Base-by-base conservation (phyloP, 1,284 basidiomycete genomes). In the Quambalaria eucalypti region DNA sequence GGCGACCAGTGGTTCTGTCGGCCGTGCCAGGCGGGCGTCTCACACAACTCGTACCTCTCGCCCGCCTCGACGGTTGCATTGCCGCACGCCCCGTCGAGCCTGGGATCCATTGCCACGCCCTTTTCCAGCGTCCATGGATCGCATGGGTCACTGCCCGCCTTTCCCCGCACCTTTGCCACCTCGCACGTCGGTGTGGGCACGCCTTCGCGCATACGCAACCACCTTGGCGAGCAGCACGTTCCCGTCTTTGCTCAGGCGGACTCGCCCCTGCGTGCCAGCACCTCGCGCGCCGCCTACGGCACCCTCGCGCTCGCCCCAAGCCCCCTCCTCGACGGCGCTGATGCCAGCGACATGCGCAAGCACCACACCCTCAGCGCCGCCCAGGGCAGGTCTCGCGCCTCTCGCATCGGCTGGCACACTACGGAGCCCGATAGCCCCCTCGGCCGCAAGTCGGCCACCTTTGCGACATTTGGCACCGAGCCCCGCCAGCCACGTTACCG, bases 1-100 rank as follows among this genome's bases (percentile, higher is more conserved):
- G 68, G 64, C 29, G 71, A 70, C 39, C 66, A 73, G 26, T 76
- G 74, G 74, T 74, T 59, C 62, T 76, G 74, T 23, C 30, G 42
- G 38, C 28, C 25, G n/a, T 21, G 25, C 42, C 36, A 12, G 21
- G 36, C 36, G 21, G 36, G 5, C 16, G 36, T 39, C 36, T n/a
- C 36, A 39, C 36, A n/a, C n/a, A n/a, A n/a, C n/a, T n/a, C 21
- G 36, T n/a, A 14, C 16, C 16, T 39, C 10, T 39, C 36, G 10
- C 36, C 36, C 10, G 36, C 36, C 21, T 39, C 36, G 10, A 39
- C 36, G 5, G 36, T 39, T 21, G 36, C 36, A n/a, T 21, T 39
- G 36, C 16, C 42, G 21, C 19, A 46, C 42, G 9, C 31, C 31
- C 31, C 31, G 9, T 33, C 31, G 31, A 33, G 9, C 16, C 9